Evolutionary conservation across 2,329 filamentous ascomycete genomes (phyloP).

Genomic region (Colletotrichum salicis): DNA sequence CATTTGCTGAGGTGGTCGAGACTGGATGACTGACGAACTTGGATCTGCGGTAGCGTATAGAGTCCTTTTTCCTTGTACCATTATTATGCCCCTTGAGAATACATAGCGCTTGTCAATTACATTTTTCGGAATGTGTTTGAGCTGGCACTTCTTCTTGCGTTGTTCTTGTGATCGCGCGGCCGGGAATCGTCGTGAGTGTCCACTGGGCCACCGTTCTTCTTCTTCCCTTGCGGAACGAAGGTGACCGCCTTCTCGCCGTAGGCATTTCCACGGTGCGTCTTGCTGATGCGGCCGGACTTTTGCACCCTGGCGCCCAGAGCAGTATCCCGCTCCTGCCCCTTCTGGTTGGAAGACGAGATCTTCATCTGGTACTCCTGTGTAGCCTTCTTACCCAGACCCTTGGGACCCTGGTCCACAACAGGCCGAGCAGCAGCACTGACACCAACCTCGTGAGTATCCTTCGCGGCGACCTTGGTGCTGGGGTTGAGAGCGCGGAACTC

Average conservation of each 20-base stretch:
- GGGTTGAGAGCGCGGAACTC: slow-evolving; percentile 93
- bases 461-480: slow-evolving; percentile 66
- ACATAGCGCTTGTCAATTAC: slow-evolving; percentile 49
- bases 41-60: slow-evolving; percentile 22
- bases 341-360: slow-evolving; percentile 75
- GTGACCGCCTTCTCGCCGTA: slow-evolving; percentile 75
- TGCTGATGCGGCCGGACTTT: slow-evolving; percentile 58
- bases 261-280: slow-evolving; percentile 58
- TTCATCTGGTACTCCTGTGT: slow-evolving; percentile 59
- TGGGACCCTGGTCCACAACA: slow-evolving; percentile 11
- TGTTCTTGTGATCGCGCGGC: slow-evolving; percentile 47
- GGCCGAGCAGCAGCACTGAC: slow-evolving; percentile 27
- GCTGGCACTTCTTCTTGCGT: slow-evolving; percentile 76
- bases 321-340: slow-evolving; percentile 65
- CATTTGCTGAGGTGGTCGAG: slow-evolving; percentile 10
- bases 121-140: slow-evolving; percentile 78
- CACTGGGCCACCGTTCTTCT: slow-evolving; percentile 42
- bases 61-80: slow-evolving; percentile 30
- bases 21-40: slow-evolving; percentile 18
- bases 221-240: slow-evolving; percentile 74
- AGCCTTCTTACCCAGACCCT: slow-evolving; percentile 29
- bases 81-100: slow-evolving; percentile 37
- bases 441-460: slow-evolving; percentile 33
- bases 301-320: slow-evolving; percentile 67
- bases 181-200: neutral